phyloP scores from a whole-genome alignment of 2,329 filamentous ascomycete species.

The Ophiostoma ulmi region DNA sequence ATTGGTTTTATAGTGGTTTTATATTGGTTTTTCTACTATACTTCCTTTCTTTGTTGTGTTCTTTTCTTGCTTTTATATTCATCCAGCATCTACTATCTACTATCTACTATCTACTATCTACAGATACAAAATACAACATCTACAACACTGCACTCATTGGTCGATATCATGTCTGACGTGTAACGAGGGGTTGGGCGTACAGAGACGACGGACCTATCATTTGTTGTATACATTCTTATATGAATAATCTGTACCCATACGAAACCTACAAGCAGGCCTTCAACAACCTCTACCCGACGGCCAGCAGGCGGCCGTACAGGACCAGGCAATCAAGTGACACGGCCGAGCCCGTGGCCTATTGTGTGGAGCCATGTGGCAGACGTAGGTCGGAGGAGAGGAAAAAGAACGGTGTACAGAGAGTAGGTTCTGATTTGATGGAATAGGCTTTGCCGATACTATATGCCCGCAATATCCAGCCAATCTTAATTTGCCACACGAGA shows the following conservation, averaged over 20 bases:
- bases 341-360: constrained; percentile 11
- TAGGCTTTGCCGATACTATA: background rate
- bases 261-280: background rate
- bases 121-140: background rate
- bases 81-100: background rate
- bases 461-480: background rate
- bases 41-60: background rate
- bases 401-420: background rate
- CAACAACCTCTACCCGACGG: background rate
- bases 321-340: constrained; percentile 23
- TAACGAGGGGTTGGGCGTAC: constrained; percentile 12
- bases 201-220: background rate
- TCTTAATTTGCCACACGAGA: background rate
- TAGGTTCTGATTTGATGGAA: background rate
- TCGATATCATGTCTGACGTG: background rate
- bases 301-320: constrained; percentile 13
- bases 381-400: background rate
- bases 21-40: background rate
- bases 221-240: background rate
- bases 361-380: constrained; percentile 24
- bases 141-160: background rate
- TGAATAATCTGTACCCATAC: background rate
- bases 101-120: no score
- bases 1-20: no score
- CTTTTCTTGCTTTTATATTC: background rate